A percentile compares a stretch with the other conserved stretches of the same genome.
phyloP scores from a whole-genome alignment of 2,329 filamentous ascomycete species.

The Nigrograna mackinnonii region DNA sequence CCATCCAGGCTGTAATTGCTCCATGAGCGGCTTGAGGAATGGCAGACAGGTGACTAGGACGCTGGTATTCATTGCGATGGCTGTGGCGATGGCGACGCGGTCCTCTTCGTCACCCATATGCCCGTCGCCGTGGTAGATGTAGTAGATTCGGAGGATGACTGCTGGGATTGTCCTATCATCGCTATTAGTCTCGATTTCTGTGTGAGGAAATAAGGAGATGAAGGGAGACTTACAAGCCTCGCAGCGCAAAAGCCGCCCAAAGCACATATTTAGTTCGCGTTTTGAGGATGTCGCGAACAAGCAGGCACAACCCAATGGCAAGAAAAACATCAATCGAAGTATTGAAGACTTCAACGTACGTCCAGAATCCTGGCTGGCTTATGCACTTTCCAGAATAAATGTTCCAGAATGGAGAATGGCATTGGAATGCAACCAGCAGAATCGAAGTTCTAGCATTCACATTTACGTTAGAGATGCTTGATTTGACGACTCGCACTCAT shows the following conservation, averaged over 20 bases:
- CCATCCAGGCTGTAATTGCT: conserved; percentile 12
- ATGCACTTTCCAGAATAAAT: conserved; percentile 3
- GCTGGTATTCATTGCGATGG: conserved; percentile 8
- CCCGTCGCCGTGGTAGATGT: conserved; percentile 1
- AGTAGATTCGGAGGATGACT: conserved; percentile 4
- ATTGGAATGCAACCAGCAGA: conserved; percentile 9
- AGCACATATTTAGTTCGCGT: conserved; percentile 9
- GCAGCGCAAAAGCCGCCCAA: conserved; percentile 3
- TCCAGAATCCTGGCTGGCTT: conserved; percentile 10
- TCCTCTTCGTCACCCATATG: background rate
- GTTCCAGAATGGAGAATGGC: conserved; percentile 6
- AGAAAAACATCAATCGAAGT: conserved; percentile 2
- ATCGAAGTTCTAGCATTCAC: background rate
- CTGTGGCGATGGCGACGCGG: conserved; percentile 5
- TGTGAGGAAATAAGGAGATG: background rate
- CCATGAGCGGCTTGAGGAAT: conserved; percentile 12
- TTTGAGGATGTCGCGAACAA: conserved; percentile 5
- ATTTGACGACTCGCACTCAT: too few relatives aligned
- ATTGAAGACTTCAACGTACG: conserved; percentile 8
- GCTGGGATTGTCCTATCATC: conserved; percentile 4
- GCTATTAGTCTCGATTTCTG: background rate
- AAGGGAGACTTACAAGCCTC: conserved; percentile 4
- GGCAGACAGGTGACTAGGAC: conserved; percentile 9
- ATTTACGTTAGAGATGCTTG: too few relatives aligned
- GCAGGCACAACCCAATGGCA: conserved; percentile 1